Evolutionary conservation across 331 rosid species (phyloP), one percentile per base, ranked within the genome.

Genomic region (Rosa hybrid): DNA sequence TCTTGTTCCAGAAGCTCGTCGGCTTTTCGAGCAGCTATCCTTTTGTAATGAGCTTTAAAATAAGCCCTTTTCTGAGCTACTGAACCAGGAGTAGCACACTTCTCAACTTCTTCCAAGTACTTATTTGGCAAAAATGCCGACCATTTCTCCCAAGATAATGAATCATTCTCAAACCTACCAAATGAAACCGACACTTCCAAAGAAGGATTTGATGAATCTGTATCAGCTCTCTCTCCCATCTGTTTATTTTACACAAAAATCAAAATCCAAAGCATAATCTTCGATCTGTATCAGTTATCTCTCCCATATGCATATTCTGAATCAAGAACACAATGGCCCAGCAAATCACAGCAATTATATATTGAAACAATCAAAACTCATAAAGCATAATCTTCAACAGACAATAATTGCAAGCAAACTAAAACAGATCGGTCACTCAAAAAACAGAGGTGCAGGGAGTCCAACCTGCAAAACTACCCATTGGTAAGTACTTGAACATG

Each of bases 141-240:
- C 97, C 97, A 95, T 88, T 90, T 95, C 91, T 95, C 99, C 99
- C 98, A 95, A 46, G 98, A 91, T 77, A 95, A 83, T 8, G 97
- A 86, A 85, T 93, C 98, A 76, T 88, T 93, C 92, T 91, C 98
- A 80, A 95, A 95, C 81, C 93, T 89, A 56, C 99, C 99, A 77
- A 95, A 95, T 2, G 99, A 95, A 78, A 95, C 90, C 39, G 99
- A 95, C 82, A 91, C 94, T 81, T 95, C 97, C 85, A 95, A 74
- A 50, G 75, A 79, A 69, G 96, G 68, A 77, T 87, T 89, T 59
- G 88, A 79, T 69, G 93, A 63, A 80, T 87, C 87, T 49, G 89
- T 77, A 76, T 89, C 89, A 64, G 80, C 80, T 17, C 77, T 83
- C 85, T 89, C 98, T 44, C 90, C 93, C 91, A 88, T 84, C 98